phyloP scores from a whole-genome alignment of 176 grass and related monocot species.

The Cenchrus purpureus region DNA sequence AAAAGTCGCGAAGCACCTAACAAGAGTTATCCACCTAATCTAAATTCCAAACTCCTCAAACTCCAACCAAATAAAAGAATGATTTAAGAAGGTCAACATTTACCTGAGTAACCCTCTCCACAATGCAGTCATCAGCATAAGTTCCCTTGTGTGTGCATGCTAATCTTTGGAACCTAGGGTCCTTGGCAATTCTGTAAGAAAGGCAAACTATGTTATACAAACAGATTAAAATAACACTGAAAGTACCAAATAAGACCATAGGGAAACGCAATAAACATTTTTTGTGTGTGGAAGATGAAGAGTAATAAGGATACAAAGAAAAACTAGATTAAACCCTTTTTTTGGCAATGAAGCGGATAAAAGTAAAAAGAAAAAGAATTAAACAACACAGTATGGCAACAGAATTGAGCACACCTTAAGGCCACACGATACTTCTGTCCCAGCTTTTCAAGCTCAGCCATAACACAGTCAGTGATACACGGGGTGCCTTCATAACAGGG shows the following conservation, averaged over 20 bases:
- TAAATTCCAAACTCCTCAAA: not conserved
- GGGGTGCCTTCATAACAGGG: conserved; percentile 73
- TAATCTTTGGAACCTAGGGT: conserved; percentile 91
- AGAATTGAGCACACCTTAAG: conserved; percentile 59
- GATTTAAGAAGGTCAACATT: conserved; percentile 3
- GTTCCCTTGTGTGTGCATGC: conserved; percentile 96
- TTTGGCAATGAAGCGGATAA: not conserved
- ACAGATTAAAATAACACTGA: conserved; percentile 15
- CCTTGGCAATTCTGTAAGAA: conserved; percentile 80
- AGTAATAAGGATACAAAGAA: not conserved
- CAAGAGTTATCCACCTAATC: not conserved
- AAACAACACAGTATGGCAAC: not conserved
- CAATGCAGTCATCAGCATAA: conserved; percentile 98
- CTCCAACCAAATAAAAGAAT: not conserved
- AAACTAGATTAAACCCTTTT: not conserved
- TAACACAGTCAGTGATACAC: conserved; percentile 92
- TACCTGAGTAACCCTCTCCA: conserved; percentile 95
- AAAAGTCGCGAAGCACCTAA: not conserved
- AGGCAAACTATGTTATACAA: not conserved
- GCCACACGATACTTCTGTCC: conserved; percentile 94
- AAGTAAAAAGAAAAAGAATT: not conserved
- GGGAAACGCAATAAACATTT: not conserved
- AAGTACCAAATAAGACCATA: not conserved
- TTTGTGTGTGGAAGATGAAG: not conserved
- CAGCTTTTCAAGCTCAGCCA: conserved; percentile 96